Percentiles rank a stretch among this genome's conserved stretches.
Evolutionary conservation across 352 stramenopile species (phyloP).

Genomic region (Phytopythium aichiense): DNA sequence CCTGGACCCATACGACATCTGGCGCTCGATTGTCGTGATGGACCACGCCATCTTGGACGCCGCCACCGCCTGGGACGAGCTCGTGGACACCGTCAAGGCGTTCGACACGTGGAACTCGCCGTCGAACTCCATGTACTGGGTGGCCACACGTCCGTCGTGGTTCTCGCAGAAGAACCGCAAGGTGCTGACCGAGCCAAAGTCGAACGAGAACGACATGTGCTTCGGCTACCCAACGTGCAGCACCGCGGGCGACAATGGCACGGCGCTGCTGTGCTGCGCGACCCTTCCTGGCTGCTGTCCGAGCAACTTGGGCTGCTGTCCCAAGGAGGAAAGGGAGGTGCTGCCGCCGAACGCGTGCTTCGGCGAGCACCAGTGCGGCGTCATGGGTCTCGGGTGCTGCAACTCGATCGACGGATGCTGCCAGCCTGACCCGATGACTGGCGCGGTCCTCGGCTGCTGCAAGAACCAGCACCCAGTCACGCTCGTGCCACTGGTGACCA

Average conservation of each 20-base stretch:
- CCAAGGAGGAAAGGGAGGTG: constrained; percentile 28
- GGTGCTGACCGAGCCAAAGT: constrained; percentile 21
- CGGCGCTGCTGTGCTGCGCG: constrained; percentile 52
- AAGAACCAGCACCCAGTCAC: constrained; percentile 41
- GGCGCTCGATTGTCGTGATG: constrained; percentile 68
- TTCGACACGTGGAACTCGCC: constrained; percentile 78
- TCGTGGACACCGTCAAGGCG: constrained; percentile 35
- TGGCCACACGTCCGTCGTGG: constrained; percentile 70
- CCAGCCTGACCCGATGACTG: constrained; percentile 40
- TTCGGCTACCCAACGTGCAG: constrained; percentile 62
- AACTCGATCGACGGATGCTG: constrained; percentile 73
- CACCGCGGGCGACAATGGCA: constrained; percentile 52
- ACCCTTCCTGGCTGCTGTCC: constrained; percentile 73
- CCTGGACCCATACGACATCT: constrained; percentile 49
- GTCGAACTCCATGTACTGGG: constrained; percentile 72
- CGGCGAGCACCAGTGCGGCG: constrained; percentile 54
- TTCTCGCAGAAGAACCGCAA: constrained; percentile 40
- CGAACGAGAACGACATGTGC: constrained; percentile 44
- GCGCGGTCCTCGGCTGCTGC: constrained; percentile 54
- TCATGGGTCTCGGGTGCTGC: constrained; percentile 57
- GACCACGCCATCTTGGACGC: constrained; percentile 72
- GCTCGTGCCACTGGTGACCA: constrained; percentile 4
- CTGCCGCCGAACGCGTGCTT: constrained; percentile 61
- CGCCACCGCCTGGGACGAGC: constrained; percentile 49
- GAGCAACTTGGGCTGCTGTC: constrained; percentile 58